Percentiles rank a stretch among this genome's conserved stretches.
phyloP scores from a whole-genome alignment of 75 land plant genomes.

The Sequoiadendron giganteum region DNA sequence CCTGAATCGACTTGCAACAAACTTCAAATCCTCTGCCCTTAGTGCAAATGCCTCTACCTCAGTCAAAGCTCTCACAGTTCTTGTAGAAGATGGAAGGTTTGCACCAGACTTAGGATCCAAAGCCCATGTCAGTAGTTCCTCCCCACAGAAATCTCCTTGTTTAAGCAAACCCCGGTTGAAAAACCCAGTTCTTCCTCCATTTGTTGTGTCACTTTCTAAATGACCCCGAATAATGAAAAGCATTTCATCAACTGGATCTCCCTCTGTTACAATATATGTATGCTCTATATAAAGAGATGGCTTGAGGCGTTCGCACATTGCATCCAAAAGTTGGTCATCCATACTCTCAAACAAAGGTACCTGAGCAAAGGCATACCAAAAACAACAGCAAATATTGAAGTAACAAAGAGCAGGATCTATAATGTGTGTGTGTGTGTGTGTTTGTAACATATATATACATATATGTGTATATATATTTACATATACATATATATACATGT shows the following conservation, averaged over 20 bases:
- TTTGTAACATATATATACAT: neutral
- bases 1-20: constrained; percentile 75
- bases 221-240: constrained; percentile 73
- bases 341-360: constrained; percentile 74
- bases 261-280: constrained; percentile 68
- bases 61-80: constrained; percentile 59
- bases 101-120: constrained; percentile 50
- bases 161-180: constrained; percentile 43
- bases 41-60: constrained; percentile 86
- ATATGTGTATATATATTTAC: too few relatives aligned
- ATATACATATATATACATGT: too few relatives aligned
- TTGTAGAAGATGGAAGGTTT: constrained; percentile 70
- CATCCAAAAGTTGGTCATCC: constrained; percentile 85
- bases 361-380: constrained; percentile 19
- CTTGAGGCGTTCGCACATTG: constrained; percentile 76
- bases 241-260: constrained; percentile 84
- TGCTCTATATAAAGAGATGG: constrained; percentile 61
- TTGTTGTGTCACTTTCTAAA: constrained; percentile 70
- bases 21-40: constrained; percentile 77
- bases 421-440: neutral
- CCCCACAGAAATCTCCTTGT: constrained; percentile 80
- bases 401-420: neutral
- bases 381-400: constrained; percentile 1
- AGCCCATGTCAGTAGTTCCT: constrained; percentile 80
- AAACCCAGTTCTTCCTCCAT: constrained; percentile 78